A percentile compares a stretch with the other conserved stretches of the same genome.
phyloP scores from a whole-genome alignment of 139 green algal species.

The Trebouxia sp. region DNA sequence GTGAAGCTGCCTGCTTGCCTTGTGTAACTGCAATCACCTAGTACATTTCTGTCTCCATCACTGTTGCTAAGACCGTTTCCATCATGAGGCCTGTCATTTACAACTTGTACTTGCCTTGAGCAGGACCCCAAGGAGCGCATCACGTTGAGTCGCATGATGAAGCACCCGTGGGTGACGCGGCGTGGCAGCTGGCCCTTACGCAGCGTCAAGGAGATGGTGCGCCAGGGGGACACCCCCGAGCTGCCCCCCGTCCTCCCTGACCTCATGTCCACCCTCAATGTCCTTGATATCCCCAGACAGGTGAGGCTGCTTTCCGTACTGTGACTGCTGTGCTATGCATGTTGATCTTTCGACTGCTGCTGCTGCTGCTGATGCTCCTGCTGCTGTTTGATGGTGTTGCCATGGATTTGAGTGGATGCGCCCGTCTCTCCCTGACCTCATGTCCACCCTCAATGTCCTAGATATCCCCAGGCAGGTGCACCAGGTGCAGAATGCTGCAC shows the following conservation, averaged over 20 bases:
- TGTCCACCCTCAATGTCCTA: conserved; percentile 35
- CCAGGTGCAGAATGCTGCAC: too few species aligned
- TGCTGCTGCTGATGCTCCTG: too few species aligned
- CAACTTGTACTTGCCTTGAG: not conserved
- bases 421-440: conserved; percentile 28
- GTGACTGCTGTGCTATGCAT: not conserved
- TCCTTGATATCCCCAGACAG: conserved; percentile 39
- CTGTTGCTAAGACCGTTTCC: not conserved
- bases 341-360: not conserved
- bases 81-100: not conserved
- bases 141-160: conserved; percentile 63
- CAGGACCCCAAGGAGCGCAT: conserved; percentile 76
- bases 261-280: conserved; percentile 41
- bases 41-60: too few species aligned
- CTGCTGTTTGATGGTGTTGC: too few species aligned
- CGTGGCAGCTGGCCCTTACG: conserved; percentile 36
- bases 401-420: too few species aligned
- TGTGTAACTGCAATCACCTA: too few species aligned
- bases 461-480: conserved; percentile 34
- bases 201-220: conserved; percentile 40
- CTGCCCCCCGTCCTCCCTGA: conserved; percentile 27
- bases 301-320: not conserved
- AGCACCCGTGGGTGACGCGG: conserved; percentile 74
- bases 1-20: too few species aligned
- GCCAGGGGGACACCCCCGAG: conserved; percentile 15